Base-by-base conservation (phyloP, 768 basidiomycete species). In the Collybiopsis confluens region DNA sequence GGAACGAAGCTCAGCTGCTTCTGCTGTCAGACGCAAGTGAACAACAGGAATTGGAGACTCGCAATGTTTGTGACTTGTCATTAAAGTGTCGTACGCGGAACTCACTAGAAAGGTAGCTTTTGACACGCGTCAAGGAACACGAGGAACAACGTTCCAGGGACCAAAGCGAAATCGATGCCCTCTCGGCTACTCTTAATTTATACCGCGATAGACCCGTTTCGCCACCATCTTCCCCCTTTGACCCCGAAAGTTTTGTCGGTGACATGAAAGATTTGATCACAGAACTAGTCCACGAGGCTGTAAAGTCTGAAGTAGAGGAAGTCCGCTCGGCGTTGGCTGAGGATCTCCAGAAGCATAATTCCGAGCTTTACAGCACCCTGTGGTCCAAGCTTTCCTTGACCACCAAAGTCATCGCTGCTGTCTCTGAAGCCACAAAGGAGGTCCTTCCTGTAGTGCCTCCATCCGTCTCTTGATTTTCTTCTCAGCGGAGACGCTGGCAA, bases 151-250 rank as follows among this genome's bases (percentile, higher is more conserved):
- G 40, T 18, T 13, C n/a, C 20, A n/a, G 30, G 26, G 50, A 52
- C 28, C 40, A 26, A 6, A 27, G 13, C 16, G 50, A 52, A 26
- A 42, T 52, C 21, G 38, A 40, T 18, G 40, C 50, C 16, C 41
- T 52, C n/a, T 41, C 37, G 27, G 50, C 50, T 6, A 36, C 50
- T 6, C 40, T 52, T 7, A 41, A 18, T n/a, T 37, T 38, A 15
- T 43, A 52, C 13, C 10, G n/a, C 26, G 50, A 52, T 18, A 40
- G 33, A 20, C 50, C 50, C 5, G 38, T 43, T 15, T 52, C 50
- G 4, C 50, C 50, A 3, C 50, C 50, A n/a, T 40, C 50, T 18
- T 52, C 50, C 15, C 50, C 50, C 27, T 52, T 52, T 40, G 40
- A 52, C 16, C 50, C 41, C 6, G 38, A 52, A 21, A 20, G 15